Evolutionary conservation across 768 basidiomycete genomes (phyloP).

Genomic region (Sarcomyxa edulis): DNA sequence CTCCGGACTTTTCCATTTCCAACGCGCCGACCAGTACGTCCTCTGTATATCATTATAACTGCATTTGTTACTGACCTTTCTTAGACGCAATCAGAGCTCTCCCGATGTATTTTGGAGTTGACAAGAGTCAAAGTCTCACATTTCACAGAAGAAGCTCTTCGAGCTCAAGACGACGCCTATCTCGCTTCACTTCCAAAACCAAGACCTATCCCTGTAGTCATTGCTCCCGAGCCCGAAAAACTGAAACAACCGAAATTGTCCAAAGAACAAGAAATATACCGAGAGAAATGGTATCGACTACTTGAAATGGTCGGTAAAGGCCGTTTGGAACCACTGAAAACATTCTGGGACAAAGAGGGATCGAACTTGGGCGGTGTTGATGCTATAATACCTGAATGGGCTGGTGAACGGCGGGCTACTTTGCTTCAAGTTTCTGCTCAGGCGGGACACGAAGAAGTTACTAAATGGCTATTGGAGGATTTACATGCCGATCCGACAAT

Average conservation of each 20-base stretch:
- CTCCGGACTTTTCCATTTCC: slow-evolving; percentile 93
- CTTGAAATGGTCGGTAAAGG: slow-evolving; percentile 92
- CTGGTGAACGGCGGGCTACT: slow-evolving; percentile 53
- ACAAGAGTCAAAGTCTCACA: slow-evolving; percentile 81
- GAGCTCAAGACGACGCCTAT: slow-evolving; percentile 83
- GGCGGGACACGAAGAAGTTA: slow-evolving; percentile 70
- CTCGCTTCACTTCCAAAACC: slow-evolving; percentile 86
- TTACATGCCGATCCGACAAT: slow-evolving; percentile 78
- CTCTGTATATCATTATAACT: background rate
- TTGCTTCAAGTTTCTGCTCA: slow-evolving; percentile 75
- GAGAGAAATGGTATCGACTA: slow-evolving; percentile 78
- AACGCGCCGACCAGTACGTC: slow-evolving; percentile 84
- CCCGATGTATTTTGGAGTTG: slow-evolving; percentile 83
- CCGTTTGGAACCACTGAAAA: slow-evolving; percentile 70
- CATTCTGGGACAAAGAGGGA: slow-evolving; percentile 79
- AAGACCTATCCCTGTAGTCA: slow-evolving; percentile 43
- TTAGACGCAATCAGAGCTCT: slow-evolving; percentile 87
- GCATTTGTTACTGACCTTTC: background rate
- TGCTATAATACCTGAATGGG: slow-evolving; percentile 64
- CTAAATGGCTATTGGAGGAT: slow-evolving; percentile 74
- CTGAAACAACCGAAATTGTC: slow-evolving; percentile 56
- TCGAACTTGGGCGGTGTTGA: slow-evolving; percentile 54
- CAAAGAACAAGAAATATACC: slow-evolving; percentile 73
- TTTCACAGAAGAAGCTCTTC: slow-evolving; percentile 79
- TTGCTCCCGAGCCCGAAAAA: slow-evolving; percentile 34